Base-by-base conservation (phyloP, 768 basidiomycete species). In the Pleurotus sapidus region DNA sequence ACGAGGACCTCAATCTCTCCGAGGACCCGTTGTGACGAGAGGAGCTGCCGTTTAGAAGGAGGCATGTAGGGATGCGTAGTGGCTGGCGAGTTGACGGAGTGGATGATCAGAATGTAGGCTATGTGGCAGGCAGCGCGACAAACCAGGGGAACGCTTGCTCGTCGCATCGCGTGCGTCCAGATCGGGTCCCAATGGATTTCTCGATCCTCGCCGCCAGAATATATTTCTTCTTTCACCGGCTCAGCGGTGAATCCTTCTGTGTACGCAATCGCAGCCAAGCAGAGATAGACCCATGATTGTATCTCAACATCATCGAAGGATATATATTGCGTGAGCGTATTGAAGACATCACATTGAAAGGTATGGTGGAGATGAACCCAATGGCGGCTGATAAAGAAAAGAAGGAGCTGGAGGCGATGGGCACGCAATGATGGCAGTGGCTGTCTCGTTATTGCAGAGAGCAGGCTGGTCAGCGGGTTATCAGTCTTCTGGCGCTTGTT, bases 251-350 rank as follows among this genome's bases (percentile, higher is more conserved):
- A 68, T 14, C 63, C 61, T 58, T 84, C 80, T 4, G 80, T 75
- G 61, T 78, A 69, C 2, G 87, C 86, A 38, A 96, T 78, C 6
- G 89, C 84, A 12, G 90, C 88, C 43, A 94, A 74, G 65, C 86
- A 90, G 27, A 96, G 63, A 64, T 96, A 91, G 1, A 87, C 78
- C 95, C 95, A 98, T 2, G 86, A 87, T 64, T 96, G 95, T 1
- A 90, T 72, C 3, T 68, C 65, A 0, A 77, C 65, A 49, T 94
- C 89, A 40, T 90, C 86, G 24, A 80, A 72, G 3, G 84, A 77
- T 30, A 95, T 73, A 38, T 88, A 78, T 47, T 83, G 79, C 9
- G 86, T 64, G 25, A 95, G 78, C 1, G 76, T 70, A 18, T 74
- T 64, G 49, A 87, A 71, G 34, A 94, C 74, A 2, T 82, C 77